Evolutionary conservation across 495 filamentous ascomycete species (phyloP).

Genomic region (Echria macrotheca): DNA sequence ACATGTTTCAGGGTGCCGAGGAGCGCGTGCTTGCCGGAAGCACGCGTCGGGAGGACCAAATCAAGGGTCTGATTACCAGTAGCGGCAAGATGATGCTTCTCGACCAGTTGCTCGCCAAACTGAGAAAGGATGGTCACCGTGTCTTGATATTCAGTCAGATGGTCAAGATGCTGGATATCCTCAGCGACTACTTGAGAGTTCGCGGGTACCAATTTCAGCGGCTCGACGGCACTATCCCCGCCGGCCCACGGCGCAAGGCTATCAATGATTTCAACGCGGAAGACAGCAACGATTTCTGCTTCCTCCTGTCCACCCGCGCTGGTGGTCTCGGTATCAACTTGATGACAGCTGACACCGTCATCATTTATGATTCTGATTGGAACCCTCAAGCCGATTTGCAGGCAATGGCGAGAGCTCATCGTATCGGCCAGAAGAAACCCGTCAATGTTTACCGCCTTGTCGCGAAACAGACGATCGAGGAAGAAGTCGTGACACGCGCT

Average conservation of each 20-base stretch:
- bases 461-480: constrained; percentile 96
- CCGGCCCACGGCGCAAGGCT: constrained; percentile 75
- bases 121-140: constrained; percentile 86
- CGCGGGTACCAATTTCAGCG: constrained; percentile 90
- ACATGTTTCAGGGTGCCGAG: constrained; percentile 93
- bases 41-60: constrained; percentile 73
- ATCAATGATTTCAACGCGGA: constrained; percentile 98
- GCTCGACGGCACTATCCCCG: constrained; percentile 89
- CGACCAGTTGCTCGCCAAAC: constrained; percentile 83
- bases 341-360: constrained; percentile 97
- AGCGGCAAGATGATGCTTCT: constrained; percentile 99
- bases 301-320: constrained; percentile 89
- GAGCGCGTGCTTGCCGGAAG: constrained; percentile 74
- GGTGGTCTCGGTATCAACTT: constrained; percentile 97
- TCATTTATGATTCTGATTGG: constrained; percentile 98
- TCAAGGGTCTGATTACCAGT: constrained; percentile 86
- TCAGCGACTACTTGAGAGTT: constrained; percentile 85
- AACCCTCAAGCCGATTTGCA: constrained; percentile 98
- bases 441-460: constrained; percentile 94
- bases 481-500: constrained; percentile 92
- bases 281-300: constrained; percentile 91
- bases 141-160: constrained; percentile 99
- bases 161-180: constrained; percentile 97
- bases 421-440: constrained; percentile 92
- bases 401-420: constrained; percentile 95